These are phyloP conservation scores for Saccharomycopsis olivae DNA, from an alignment of 805 yeast species.

Conservation along the genomic window DNA sequence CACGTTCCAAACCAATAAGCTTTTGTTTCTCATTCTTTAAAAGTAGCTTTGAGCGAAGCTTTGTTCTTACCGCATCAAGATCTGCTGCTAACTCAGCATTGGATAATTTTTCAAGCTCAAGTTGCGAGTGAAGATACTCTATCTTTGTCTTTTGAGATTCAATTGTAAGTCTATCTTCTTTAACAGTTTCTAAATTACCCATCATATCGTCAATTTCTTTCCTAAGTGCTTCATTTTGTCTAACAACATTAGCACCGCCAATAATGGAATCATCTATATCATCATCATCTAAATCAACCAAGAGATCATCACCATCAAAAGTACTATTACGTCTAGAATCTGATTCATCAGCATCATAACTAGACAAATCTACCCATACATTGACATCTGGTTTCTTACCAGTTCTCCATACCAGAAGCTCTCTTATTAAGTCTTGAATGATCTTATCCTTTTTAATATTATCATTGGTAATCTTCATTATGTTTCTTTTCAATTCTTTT, in stretches of 20 bases:
- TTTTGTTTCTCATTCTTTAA: constrained; percentile 36
- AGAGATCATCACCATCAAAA: neutral
- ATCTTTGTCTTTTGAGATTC: constrained; percentile 6
- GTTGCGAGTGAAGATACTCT: constrained; percentile 9
- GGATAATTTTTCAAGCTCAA: constrained; percentile 16
- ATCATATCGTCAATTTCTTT: constrained; percentile 5
- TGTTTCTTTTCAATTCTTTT: constrained; percentile 29
- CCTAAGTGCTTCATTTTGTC: neutral
- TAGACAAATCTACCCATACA: constrained; percentile 6
- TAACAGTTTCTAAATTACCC: neutral
- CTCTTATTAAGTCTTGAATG: constrained; percentile 22
- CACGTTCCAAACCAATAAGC: constrained; percentile 42
- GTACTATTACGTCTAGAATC: neutral
- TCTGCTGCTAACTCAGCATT: constrained; percentile 28
- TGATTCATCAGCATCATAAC: neutral
- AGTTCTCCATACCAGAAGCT: constrained; percentile 17
- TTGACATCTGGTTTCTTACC: constrained; percentile 4
- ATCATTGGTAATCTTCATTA: constrained; percentile 20
- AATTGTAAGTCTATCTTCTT: neutral
- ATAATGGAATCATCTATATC: neutral
- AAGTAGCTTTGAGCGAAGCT: constrained; percentile 20
- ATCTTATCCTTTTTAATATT: constrained; percentile 29
- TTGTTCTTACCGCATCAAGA: constrained; percentile 30
- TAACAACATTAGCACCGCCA: too few relatives aligned
- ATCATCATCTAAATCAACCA: constrained; percentile 2